Base-by-base conservation (phyloP, 371 early-diverging fungal species). In the Mucor plumbeus region DNA sequence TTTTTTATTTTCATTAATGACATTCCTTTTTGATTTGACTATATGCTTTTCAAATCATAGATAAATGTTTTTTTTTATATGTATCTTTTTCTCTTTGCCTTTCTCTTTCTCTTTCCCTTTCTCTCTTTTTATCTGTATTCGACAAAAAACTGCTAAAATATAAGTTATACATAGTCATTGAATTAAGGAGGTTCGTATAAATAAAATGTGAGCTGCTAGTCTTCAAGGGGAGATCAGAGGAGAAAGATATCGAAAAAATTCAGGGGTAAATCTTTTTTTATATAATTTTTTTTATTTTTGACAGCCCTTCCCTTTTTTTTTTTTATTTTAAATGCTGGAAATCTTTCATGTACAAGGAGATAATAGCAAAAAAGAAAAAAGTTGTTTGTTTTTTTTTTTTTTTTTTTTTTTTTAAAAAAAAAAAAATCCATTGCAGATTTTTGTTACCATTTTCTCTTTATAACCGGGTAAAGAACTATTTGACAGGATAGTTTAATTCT, bases 301-400 rank as follows among this genome's bases (percentile, higher is more conserved):
- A 55, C 56, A 55, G 56, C 56, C 56, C 35, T 55, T 34, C 17
- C 31, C 8, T 10, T 53, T 15, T 55, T 4, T 5, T 48, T 17
- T 19, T 50, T 10, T 3, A 3, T 3, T 26, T 26, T 26, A 26
- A n/a, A 15, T n/a, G 44, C n/a, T 43, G 43, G 43, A 43, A n/a
- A 15, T 17, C 44, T 7, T 21, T 50, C 19, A 26, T 50, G 26
- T 4, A 19, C 50, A 19, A 50, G 50, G 50, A 21, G 50, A 50
- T 50, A 34, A 34, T 13, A 34, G 35, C 7, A 55, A 33, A 10
- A 35, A 55, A 55, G 15, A 10, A 35, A 55, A 55, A 55, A 55
- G 56, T 55, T 55, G 56, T 55, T 55, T 33, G 56, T 55, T 55
- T 55, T 55, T 14, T 35, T 55, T 53, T n/a, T n/a, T n/a, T n/a